These are phyloP conservation scores for Graphium sp. DNA, from an alignment of 2,329 filamentous ascomycete species.

Conservation along the genomic window DNA sequence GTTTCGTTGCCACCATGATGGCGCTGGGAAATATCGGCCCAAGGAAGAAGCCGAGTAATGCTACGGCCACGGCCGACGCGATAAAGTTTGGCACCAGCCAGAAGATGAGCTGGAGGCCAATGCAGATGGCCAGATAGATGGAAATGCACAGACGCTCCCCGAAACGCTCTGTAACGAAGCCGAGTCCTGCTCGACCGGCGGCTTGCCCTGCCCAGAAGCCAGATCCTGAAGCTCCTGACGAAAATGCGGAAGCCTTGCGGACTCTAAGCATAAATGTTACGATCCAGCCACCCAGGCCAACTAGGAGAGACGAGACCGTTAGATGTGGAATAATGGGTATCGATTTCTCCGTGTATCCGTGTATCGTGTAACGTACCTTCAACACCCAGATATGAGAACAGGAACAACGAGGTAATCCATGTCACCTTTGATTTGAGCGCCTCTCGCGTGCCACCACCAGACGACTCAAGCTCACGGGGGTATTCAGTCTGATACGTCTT, in stretches of 20 bases:
- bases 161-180: conserved; percentile 51
- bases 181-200: conserved; percentile 46
- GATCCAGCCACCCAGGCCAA: conserved; percentile 63
- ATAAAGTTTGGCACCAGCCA: conserved; percentile 43
- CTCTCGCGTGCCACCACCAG: conserved; percentile 16
- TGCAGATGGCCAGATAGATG: conserved; percentile 43
- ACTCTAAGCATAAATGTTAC: conserved; percentile 65
- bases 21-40: conserved; percentile 59
- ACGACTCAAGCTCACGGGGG: conserved; percentile 9
- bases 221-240: conserved; percentile 54
- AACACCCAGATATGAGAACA: conserved; percentile 57
- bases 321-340: neutral
- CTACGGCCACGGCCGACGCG: conserved; percentile 40
- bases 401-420: conserved; percentile 51
- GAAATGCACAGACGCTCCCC: conserved; percentile 45
- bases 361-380: conserved; percentile 26
- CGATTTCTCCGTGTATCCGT: neutral
- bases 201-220: conserved; percentile 73
- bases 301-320: conserved; percentile 7
- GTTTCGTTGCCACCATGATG: conserved; percentile 52
- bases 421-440: conserved; percentile 33
- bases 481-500: conserved; percentile 29
- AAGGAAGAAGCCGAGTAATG: conserved; percentile 56
- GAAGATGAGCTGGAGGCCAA: conserved; percentile 44
- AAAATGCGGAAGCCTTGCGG: conserved; percentile 45